Evolutionary conservation across 768 basidiomycete genomes (phyloP), one percentile per base, ranked within the genome.

Genomic region (Neoboletus subvelutipes): DNA sequence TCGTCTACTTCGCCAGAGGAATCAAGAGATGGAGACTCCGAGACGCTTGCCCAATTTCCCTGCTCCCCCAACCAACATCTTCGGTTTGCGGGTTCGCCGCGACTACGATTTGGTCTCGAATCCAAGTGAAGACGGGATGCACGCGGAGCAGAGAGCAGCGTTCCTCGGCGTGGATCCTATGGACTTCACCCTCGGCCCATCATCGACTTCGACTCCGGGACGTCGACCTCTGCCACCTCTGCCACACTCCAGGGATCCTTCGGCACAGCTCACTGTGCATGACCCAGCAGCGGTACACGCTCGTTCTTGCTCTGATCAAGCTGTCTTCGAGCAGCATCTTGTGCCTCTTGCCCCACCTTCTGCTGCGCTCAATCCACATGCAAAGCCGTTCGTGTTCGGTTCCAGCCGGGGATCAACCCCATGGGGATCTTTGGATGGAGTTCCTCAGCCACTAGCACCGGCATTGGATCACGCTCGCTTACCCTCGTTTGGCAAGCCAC

Each of bases 381-480:
- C 92, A 7, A 90, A 90, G 66, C 90, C 92, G 0, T 94, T 94
- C 61, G 85, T 92, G 10, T 93, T 93, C 68, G 89, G 88, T 52
- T 58, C 73, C 34, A 70, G 65, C 40, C 73, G 69, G 55, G 66
- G 62, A 22, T 75, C 74, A 37, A 71, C 66, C 33, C 75, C 76
- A 17, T 73, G 70, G 58, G 67, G 67, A 22, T 71, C 73, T 7
- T 55, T 68, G 54, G 69, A 68, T 54, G 45, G 62, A 45, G 24
- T 37, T 59, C 62, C 50, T 60, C 71, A 62, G 66, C 60, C 73
- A 36, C 66, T 81, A 34, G 77, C 77, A 37, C 83, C 79, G 0
- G 17, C 55, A 46, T 42, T 59, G 34, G 58, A 60, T 17, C 81
- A 82, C 57, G 46, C 61, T 28, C 78, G 79, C 17, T 60, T 68